A percentile compares a stretch with the other conserved stretches of the same genome.
Conservation (phyloP, 148 eudicot species). For the Amaranthus cruentus region DNA sequence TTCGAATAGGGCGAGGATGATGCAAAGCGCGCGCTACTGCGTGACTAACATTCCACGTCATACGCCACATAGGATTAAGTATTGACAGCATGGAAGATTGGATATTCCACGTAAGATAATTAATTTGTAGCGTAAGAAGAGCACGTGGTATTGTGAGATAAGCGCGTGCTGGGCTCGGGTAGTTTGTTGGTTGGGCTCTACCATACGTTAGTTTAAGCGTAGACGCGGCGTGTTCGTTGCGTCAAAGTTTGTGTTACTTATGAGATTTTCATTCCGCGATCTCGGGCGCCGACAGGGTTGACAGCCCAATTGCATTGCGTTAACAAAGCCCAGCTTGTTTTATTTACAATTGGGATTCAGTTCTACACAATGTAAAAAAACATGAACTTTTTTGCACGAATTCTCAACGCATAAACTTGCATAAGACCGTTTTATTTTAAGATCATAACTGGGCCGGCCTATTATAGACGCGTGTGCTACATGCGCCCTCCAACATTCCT, state of each 20-base stretch:
- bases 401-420: too few relatives aligned
- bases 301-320: not conserved
- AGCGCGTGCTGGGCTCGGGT: not conserved
- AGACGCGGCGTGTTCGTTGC: constrained; percentile 28
- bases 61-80: too few relatives aligned
- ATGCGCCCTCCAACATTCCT: too few relatives aligned
- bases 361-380: too few relatives aligned
- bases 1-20: constrained; percentile 5
- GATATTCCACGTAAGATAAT: constrained; percentile 9
- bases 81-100: too few relatives aligned
- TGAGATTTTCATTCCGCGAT: not conserved
- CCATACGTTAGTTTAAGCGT: not conserved
- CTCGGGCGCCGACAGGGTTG: constrained; percentile 5
- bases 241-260: constrained; percentile 10
- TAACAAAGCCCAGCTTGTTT: not conserved
- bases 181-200: too few relatives aligned
- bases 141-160: constrained; percentile 18
- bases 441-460: too few relatives aligned
- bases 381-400: too few relatives aligned
- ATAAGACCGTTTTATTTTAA: too few relatives aligned
- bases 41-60: constrained; percentile 14
- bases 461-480: too few relatives aligned
- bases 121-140: constrained; percentile 2
- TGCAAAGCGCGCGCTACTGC: constrained; percentile 23
- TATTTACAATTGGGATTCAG: too few relatives aligned